Evolutionary conservation across 345 rosid genomes (phyloP).

Genomic region (Eucalyptus curtisii): DNA sequence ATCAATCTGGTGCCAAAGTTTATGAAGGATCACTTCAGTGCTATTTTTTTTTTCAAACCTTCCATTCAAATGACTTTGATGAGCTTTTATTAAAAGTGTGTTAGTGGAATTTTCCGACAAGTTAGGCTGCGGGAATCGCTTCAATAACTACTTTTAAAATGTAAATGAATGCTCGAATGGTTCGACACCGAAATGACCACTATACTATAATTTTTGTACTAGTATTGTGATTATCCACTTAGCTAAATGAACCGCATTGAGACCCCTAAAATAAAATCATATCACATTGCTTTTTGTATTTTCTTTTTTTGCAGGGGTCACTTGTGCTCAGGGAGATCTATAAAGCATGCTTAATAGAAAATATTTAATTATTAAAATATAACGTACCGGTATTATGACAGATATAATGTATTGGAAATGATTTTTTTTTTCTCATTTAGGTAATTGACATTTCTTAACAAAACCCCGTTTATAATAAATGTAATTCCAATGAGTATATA

Average conservation of each 20-base stretch:
- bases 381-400: not conserved
- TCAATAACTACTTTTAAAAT: not conserved
- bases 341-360: not conserved
- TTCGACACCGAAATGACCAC: fast-evolving
- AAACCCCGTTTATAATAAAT: not conserved
- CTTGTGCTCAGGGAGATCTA: not conserved
- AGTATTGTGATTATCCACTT: not conserved
- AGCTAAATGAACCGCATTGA: not conserved
- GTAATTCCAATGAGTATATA: not conserved
- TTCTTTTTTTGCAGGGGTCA: not conserved
- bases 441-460: not conserved
- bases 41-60: not conserved
- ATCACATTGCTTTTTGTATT: not conserved
- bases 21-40: not conserved
- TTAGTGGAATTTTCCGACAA: not conserved
- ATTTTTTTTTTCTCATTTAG: not conserved
- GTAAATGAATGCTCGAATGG: not conserved
- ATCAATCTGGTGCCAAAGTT: not conserved
- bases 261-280: not conserved
- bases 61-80: not conserved
- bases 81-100: not conserved
- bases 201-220: not conserved
- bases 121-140: fast-evolving
- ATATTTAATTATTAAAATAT: not conserved
- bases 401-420: not conserved